Evolutionary conservation across 2,329 filamentous ascomycete genomes (phyloP).

Genomic region (Neopestalotiopsis rosae): DNA sequence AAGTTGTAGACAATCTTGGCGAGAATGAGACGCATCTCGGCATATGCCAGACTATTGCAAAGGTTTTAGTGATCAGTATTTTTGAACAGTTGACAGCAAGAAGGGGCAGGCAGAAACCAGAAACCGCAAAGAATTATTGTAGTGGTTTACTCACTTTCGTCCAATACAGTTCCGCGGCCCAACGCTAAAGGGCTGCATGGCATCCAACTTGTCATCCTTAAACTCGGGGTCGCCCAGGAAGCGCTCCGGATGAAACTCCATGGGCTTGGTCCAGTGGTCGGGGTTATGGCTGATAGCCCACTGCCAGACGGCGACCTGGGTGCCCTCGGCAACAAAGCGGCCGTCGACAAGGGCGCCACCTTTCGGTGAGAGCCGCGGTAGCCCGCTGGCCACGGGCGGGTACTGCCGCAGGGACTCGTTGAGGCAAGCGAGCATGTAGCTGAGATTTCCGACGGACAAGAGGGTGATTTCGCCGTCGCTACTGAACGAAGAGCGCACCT

Average conservation of each 20-base stretch:
- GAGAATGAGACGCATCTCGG: constrained; percentile 44
- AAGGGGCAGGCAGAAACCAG: neutral
- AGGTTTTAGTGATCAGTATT: neutral
- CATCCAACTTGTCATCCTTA: constrained; percentile 37
- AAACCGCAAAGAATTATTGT: neutral
- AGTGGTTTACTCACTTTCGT: constrained; percentile 39
- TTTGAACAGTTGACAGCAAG: neutral
- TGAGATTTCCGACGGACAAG: constrained; percentile 35
- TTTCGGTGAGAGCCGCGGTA: constrained; percentile 31
- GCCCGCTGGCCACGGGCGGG: constrained; percentile 36
- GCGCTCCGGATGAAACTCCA: constrained; percentile 46
- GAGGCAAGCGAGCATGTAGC: constrained; percentile 48
- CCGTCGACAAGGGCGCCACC: constrained; percentile 34
- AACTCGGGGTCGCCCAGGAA: constrained; percentile 39
- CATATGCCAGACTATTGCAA: constrained; percentile 39
- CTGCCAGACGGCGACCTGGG: constrained; percentile 43
- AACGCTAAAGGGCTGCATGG: constrained; percentile 42
- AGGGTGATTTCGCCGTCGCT: constrained; percentile 46
- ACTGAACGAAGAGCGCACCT: constrained; percentile 44
- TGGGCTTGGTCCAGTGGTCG: constrained; percentile 42
- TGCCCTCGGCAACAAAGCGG: constrained; percentile 34
- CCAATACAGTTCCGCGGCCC: constrained; percentile 48
- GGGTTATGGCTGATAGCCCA: constrained; percentile 41
- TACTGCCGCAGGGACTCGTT: constrained; percentile 50
- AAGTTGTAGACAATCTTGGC: constrained; percentile 43